Base-by-base conservation (phyloP, 805 yeast genomes). In the Yamadazyma ubonensis region DNA sequence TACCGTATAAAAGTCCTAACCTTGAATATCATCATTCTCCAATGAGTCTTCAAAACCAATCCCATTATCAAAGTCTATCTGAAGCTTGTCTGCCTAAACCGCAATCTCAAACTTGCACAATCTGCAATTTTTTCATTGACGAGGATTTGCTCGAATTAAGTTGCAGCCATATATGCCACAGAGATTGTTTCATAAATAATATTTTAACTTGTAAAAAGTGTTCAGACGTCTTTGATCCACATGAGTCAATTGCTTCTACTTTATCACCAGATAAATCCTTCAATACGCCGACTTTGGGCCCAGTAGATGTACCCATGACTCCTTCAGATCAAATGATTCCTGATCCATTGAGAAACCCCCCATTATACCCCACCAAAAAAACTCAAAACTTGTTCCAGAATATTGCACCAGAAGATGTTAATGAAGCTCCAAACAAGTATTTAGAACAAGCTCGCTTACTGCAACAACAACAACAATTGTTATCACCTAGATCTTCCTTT, bases 131-230 rank as follows among this genome's bases (percentile, higher is more conserved):
- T 27, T 36, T 15, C 15, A 43, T 46, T 6, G 50, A 46, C 27
- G 44, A 46, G 28, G 50, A 46, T 31, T 37, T 46, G 25, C 32
- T 46, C 19, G 54, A 50, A 30, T 44, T 60, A 29, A 39, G 48
- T 7, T 60, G 65, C 33, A 41, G 45, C 27, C 61, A 60, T 39
- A 38, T 38, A n/a, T 54, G 59, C 30, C 65, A 60, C 36, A 44
- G 50, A 28, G 55, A 53, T 19, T 60, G 65, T 39, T 45, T 57
- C 11, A 41, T 46, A 15, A 42, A 46, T 37, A 46, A 46, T 22
- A 21, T 37, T 12, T 31, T 46, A 15, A 46, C 50, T 11, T 46
- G 50, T 28, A 43, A 46, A 26, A 34, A 34, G 25, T 46, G 50
- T 34, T 10, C 35, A 12, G 45, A 41, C 4, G 10, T n/a, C 7